Evolutionary conservation across 140 eudicot genomes (phyloP), one percentile per base, ranked within the genome.

Genomic region (Senecio squalidus): DNA sequence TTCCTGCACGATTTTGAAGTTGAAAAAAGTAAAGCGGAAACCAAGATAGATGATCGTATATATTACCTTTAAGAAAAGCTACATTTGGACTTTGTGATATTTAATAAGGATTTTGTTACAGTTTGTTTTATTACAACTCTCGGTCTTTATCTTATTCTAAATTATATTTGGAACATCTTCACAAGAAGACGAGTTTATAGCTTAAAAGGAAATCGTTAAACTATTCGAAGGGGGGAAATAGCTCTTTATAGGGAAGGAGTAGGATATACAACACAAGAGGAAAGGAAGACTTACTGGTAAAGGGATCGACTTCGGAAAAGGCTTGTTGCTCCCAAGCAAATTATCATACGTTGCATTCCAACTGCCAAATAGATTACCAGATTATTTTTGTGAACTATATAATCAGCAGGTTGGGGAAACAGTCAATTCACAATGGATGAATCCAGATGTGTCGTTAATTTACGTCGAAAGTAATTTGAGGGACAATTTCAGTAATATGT

Each of bases 291-390:
- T 77, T 80, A 86, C 95, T 9, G 74, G 67, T 24, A 83, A 81
- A 52, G 93, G 93, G 53, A 83, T 61, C 3, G 95, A 67, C 74
- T 68, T 62, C 41, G 70, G 56, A 44, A 86, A 86, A 50, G 88
- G 85, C 78, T 83, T 80, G 67, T 83, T 80, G 60, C 63, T 80
- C 57, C 93, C 84, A 25, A 86, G 93, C 80, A 86, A 67, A 70
- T 69, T 83, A 25, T 77, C 85, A 46, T 86, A 86, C 7, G 95
- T 77, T 53, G 95, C 83, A 41, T 80, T 83, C 95, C 93, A 77
- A 73, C 95, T 86, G 70, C 81, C 33, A 36, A 18, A 46, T 18
- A 55, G 34, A 34, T 61, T 4, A 52, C 39, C 25, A 29, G 5
- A 39, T 21, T 9, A 29, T 5, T n/a, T 46, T 34, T n/a, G 6